Percentiles rank a stretch among this genome's conserved stretches.
phyloP scores from a whole-genome alignment of 2,329 filamentous ascomycete genomes.

The Cadophora gregata region DNA sequence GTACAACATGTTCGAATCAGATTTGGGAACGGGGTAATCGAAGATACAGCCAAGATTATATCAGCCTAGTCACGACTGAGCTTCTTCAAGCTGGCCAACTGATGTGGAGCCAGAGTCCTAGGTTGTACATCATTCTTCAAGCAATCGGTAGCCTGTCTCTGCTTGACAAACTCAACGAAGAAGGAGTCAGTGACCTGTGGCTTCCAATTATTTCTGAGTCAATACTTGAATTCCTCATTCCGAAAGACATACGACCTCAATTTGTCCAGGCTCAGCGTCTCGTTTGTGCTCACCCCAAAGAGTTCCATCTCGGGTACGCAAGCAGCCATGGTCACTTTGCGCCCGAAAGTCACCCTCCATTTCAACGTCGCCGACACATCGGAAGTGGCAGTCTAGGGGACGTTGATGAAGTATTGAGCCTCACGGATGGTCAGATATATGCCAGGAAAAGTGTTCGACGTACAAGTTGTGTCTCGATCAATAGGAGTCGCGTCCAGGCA shows the following conservation, averaged over 20 bases:
- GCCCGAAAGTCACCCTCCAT: slow-evolving; percentile 2
- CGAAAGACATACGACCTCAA: background rate
- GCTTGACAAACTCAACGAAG: background rate
- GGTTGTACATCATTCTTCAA: slow-evolving; percentile 15
- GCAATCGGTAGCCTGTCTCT: slow-evolving; percentile 7
- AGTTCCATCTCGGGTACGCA: background rate
- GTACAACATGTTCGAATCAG: background rate
- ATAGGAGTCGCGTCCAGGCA: background rate
- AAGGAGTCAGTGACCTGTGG: slow-evolving; percentile 13
- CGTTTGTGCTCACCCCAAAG: slow-evolving; percentile 12
- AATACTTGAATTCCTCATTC: background rate
- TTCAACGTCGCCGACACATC: slow-evolving; percentile 13
- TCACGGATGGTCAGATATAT: slow-evolving; percentile 8
- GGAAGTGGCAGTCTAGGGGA: background rate
- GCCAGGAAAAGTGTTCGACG: slow-evolving; percentile 14
- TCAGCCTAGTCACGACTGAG: background rate
- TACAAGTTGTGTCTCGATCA: slow-evolving; percentile 4
- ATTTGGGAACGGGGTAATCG: background rate
- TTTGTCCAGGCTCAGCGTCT: slow-evolving; percentile 11
- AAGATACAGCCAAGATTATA: background rate
- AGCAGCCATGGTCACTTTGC: slow-evolving; percentile 2
- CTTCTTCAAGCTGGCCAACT: background rate
- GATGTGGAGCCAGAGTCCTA: slow-evolving; percentile 20
- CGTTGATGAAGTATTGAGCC: slow-evolving; percentile 16
- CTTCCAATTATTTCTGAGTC: slow-evolving; percentile 17